phyloP scores from a whole-genome alignment of 2,329 filamentous ascomycete genomes.

The Colletotrichum sp. region DNA sequence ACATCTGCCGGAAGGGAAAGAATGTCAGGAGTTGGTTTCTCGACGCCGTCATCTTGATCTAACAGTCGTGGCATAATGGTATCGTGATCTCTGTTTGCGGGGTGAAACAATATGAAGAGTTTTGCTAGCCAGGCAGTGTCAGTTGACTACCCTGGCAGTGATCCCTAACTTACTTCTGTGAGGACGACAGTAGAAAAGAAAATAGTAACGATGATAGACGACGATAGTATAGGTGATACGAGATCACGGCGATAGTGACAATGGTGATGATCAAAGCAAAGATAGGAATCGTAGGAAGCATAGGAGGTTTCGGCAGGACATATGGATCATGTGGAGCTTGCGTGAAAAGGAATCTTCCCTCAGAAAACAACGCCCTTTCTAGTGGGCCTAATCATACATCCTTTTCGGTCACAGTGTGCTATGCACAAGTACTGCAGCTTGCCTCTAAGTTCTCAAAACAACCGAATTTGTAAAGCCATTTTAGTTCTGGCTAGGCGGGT shows the following conservation, averaged over 20 bases:
- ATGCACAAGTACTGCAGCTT: neutral
- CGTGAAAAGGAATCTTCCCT: neutral
- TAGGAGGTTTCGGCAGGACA: too few relatives aligned
- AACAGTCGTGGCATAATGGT: neutral
- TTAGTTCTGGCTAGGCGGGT: neutral
- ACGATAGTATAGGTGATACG: neutral
- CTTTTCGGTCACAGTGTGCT: neutral
- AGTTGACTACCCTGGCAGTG: neutral
- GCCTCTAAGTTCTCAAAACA: neutral
- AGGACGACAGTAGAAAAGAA: neutral
- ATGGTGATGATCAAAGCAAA: neutral
- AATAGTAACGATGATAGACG: neutral
- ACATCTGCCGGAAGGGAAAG: neutral
- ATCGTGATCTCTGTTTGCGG: neutral
- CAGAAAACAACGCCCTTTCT: neutral
- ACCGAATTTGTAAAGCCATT: neutral
- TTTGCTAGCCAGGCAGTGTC: neutral
- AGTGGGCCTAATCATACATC: neutral
- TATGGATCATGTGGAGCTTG: too few relatives aligned
- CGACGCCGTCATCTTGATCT: neutral
- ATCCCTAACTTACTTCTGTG: too few relatives aligned
- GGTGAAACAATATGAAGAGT: neutral
- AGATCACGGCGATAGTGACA: neutral
- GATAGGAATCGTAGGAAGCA: neutral
- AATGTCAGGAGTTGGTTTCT: neutral